Conservation (phyloP, 495 filamentous ascomycete species). For the Aspergillus taichungensis region DNA sequence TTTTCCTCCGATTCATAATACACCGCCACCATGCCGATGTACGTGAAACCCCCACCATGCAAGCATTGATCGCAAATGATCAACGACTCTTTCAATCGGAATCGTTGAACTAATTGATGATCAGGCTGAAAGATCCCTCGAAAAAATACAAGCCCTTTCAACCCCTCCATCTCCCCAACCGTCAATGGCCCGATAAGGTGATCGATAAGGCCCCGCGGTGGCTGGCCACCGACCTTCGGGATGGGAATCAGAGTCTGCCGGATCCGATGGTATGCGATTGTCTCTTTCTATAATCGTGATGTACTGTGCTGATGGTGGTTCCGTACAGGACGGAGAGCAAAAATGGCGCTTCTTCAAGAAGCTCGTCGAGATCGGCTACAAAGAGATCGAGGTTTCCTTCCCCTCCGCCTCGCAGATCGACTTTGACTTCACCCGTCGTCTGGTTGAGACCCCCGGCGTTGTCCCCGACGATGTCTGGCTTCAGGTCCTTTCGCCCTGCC, state of each 20-base stretch:
- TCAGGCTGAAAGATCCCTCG: conserved; percentile 89
- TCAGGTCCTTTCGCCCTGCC: conserved; percentile 89
- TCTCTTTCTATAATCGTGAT: too few species aligned
- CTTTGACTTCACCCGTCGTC: conserved; percentile 85
- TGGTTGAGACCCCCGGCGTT: conserved; percentile 78
- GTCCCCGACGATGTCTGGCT: conserved; percentile 93
- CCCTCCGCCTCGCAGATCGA: conserved; percentile 90
- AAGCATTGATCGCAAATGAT: neutral
- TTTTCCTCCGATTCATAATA: neutral
- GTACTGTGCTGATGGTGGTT: neutral
- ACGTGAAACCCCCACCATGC: conserved; percentile 8
- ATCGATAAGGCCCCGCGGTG: conserved; percentile 75
- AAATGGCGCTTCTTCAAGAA: conserved; percentile 94
- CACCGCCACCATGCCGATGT: conserved; percentile 31
- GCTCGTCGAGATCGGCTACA: conserved; percentile 89
- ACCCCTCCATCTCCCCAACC: conserved; percentile 71
- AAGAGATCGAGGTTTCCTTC: conserved; percentile 96
- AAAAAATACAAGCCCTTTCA: conserved; percentile 79
- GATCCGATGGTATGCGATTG: conserved; percentile 67
- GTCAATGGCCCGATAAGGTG: conserved; percentile 80
- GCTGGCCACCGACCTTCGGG: conserved; percentile 77
- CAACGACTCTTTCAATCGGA: conserved; percentile 2
- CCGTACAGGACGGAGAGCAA: conserved; percentile 71
- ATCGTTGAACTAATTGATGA: neutral
- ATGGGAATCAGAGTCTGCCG: conserved; percentile 82